Evolutionary conservation across 2,329 filamentous ascomycete species (phyloP).

Genomic region (Emmonsiellopsis sp.): DNA sequence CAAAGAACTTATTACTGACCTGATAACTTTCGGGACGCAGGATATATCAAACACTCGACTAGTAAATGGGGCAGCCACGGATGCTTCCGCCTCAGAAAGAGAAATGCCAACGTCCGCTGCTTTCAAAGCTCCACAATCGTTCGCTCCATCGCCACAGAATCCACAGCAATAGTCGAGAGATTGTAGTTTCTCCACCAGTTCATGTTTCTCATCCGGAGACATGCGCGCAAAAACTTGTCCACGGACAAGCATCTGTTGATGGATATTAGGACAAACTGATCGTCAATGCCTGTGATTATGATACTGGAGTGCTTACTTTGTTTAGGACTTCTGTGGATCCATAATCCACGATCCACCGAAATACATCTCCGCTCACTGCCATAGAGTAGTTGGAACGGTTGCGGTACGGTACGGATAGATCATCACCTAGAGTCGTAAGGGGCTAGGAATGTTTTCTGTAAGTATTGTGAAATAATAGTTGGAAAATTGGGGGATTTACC

Average conservation of each 20-base stretch:
- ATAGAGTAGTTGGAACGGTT: constrained; percentile 79
- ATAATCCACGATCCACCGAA: constrained; percentile 93
- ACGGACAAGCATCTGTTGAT: constrained; percentile 67
- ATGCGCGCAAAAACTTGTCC: constrained; percentile 95
- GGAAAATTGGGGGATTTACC: not conserved
- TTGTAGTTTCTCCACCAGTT: constrained; percentile 93
- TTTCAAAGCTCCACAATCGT: constrained; percentile 94
- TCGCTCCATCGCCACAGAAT: constrained; percentile 95
- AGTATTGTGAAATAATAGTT: not conserved
- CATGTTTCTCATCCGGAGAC: constrained; percentile 98
- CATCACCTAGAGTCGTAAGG: constrained; percentile 60
- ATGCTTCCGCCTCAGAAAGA: constrained; percentile 92
- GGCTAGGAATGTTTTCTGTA: constrained; percentile 44
- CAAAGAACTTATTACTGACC: constrained; percentile 39
- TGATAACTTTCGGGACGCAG: constrained; percentile 86
- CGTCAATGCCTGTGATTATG: too few relatives aligned
- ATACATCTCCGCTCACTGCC: constrained; percentile 85
- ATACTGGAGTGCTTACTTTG: constrained; percentile 40
- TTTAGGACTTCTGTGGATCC: constrained; percentile 71
- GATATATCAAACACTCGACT: constrained; percentile 92
- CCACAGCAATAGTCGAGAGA: constrained; percentile 91
- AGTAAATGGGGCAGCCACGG: constrained; percentile 95
- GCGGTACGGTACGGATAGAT: constrained; percentile 79
- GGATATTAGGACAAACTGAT: constrained; percentile 6
- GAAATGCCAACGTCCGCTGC: constrained; percentile 97